These are phyloP conservation scores for Anthostomella pinea DNA, from an alignment of 2,329 filamentous ascomycete species.

Conservation along the genomic window DNA sequence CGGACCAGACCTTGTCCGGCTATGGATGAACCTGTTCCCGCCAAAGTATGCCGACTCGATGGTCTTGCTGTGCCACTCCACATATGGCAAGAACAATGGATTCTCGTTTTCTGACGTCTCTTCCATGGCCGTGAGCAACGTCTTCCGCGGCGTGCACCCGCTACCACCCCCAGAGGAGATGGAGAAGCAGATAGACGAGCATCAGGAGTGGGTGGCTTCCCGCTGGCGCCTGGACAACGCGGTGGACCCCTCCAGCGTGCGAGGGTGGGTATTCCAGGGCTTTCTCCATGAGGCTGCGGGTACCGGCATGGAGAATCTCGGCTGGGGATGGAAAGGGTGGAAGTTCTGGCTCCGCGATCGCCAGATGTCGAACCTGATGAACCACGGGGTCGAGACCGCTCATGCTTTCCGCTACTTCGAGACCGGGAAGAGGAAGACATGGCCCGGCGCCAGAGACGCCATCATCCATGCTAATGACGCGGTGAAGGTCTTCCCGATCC, in stretches of 20 bases:
- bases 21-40: conserved; percentile 42
- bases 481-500: conserved; percentile 14
- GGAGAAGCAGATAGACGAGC: conserved; percentile 24
- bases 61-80: conserved; percentile 32
- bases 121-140: conserved; percentile 39
- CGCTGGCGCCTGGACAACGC: conserved; percentile 20
- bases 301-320: conserved; percentile 40
- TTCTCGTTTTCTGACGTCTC: conserved; percentile 36
- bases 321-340: conserved; percentile 41
- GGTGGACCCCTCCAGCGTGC: conserved; percentile 20
- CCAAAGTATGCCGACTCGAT: conserved; percentile 36
- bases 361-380: conserved; percentile 37
- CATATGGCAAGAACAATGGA: conserved; percentile 29
- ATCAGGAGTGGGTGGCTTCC: conserved; percentile 28
- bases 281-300: conserved; percentile 39
- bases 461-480: conserved; percentile 30
- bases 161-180: conserved; percentile 31
- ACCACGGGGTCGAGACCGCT: conserved; percentile 39
- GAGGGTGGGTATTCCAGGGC: conserved; percentile 32
- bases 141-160: conserved; percentile 33
- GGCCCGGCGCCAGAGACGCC: conserved; percentile 37
- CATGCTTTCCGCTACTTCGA: conserved; percentile 41
- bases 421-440: conserved; percentile 37
- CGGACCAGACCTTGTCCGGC: conserved; percentile 26
- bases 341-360: conserved; percentile 38